Evolutionary conservation across 805 yeast species (phyloP), one percentile per base, ranked within the genome.

Genomic region (Kurtzmaniella fragi): DNA sequence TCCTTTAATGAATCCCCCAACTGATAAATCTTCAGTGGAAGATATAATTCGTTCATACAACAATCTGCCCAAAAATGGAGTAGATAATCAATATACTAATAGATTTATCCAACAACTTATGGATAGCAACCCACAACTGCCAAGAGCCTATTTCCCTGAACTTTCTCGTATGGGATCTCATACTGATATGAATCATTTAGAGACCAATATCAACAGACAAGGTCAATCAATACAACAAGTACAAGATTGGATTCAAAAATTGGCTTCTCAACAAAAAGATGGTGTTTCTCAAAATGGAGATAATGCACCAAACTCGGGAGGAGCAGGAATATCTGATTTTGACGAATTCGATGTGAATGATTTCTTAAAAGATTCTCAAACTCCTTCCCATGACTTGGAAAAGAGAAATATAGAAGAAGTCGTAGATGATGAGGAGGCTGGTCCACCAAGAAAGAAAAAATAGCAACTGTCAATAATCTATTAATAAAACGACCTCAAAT

Each of bases 181-280:
- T 10, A 30, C 39, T 11, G 41, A 38, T 17, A 49, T 61, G 39
- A 44, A 61, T 17, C 73, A 67, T 14, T 62, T 77, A 34, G 78
- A 76, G 45, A 67, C 66, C 34, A 76, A 66, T 41, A 56, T 75
- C 9, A 56, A 57, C 35, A 70, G 65, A 47, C 78, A 76, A 45
- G 78, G 78, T 10, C 71, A 67, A 43, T 69, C 78, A 3, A 64
- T 77, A 39, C 75, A 66, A 52, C 80, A 75, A 49, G 77, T 74
- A 1, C 77, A 74, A 50, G 80, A 77, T 43, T 75, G 80, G 80
- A 66, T 75, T 34, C 72, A 64, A 38, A 67, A 56, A 42, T 45
- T 69, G 29, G 55, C 56, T 3, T 42, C 44, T 15, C 59, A 53
- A 35, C 57, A 53, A 20, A 57, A 52, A 32, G 43, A 45, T 3